phyloP scores from a whole-genome alignment of 805 yeast species.

The Yarrowia sp. region DNA sequence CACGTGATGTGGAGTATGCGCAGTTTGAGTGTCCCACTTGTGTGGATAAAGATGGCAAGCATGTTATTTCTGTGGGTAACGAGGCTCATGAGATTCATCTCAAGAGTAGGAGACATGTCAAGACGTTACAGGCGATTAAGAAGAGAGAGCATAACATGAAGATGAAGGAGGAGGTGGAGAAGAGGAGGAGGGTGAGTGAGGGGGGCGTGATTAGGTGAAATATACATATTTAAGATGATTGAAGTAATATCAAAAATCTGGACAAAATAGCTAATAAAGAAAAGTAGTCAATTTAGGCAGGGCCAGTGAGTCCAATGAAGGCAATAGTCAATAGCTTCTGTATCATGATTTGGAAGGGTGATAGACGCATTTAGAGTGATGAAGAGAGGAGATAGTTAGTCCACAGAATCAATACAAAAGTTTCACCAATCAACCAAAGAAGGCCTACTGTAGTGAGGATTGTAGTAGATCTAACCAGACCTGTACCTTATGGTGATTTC shows the following conservation, averaged over 20 bases:
- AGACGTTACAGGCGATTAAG: conserved; percentile 43
- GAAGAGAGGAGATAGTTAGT: too few species aligned
- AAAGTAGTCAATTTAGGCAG: neutral
- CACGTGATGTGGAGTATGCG: conserved; percentile 58
- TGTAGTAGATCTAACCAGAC: too few species aligned
- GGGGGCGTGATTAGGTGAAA: neutral
- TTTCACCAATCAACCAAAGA: too few species aligned
- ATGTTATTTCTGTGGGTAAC: conserved; percentile 73
- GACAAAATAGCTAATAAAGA: neutral
- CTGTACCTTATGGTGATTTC: too few species aligned
- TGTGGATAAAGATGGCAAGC: conserved; percentile 57
- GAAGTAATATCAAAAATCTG: too few species aligned
- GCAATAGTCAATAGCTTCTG: too few species aligned
- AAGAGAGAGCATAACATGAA: conserved; percentile 42
- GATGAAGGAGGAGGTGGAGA: conserved; percentile 41
- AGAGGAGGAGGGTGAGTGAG: neutral
- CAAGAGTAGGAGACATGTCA: conserved; percentile 68
- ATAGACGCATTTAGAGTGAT: too few species aligned
- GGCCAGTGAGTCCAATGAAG: too few species aligned
- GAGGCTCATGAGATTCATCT: conserved; percentile 73
- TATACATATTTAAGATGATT: neutral
- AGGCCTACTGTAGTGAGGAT: too few species aligned
- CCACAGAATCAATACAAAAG: too few species aligned
- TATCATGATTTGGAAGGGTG: too few species aligned
- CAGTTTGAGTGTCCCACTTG: conserved; percentile 76